A percentile compares a stretch with the other conserved stretches of the same genome.
Conservation (phyloP, 2,329 filamentous ascomycete species). For the Tolypocladium tropicale region DNA sequence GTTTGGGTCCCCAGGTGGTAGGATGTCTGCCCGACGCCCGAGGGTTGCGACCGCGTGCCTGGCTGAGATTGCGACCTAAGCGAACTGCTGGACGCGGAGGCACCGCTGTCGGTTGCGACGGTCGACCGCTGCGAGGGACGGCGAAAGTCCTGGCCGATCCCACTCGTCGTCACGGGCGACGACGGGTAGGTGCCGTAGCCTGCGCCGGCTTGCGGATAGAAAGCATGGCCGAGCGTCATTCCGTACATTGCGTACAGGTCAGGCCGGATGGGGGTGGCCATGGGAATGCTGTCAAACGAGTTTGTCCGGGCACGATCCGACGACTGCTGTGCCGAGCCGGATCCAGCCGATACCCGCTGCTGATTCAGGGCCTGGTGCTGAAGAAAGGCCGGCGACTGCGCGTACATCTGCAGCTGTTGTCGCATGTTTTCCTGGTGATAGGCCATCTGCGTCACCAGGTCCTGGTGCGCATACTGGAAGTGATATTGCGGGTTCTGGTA, state of each 20-base stretch:
- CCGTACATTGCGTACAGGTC: constrained; percentile 45
- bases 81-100: constrained; percentile 39
- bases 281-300: constrained; percentile 51
- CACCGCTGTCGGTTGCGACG: constrained; percentile 36
- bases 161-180: constrained; percentile 38
- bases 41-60: constrained; percentile 35
- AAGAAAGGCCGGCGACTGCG: constrained; percentile 21
- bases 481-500: constrained; percentile 33
- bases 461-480: constrained; percentile 29
- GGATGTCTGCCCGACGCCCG: constrained; percentile 14
- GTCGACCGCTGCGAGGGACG: constrained; percentile 46
- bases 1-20: constrained; percentile 20
- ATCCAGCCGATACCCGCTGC: constrained; percentile 16
- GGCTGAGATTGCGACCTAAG: constrained; percentile 58
- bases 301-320: constrained; percentile 47
- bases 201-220: constrained; percentile 32
- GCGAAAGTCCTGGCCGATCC: constrained; percentile 40
- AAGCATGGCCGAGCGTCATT: constrained; percentile 29
- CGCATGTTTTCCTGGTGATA: constrained; percentile 27
- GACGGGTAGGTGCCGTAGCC: constrained; percentile 45
- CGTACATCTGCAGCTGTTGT: constrained; percentile 23
- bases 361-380: constrained; percentile 24
- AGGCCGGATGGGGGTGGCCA: constrained; percentile 46
- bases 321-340: constrained; percentile 18
- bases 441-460: constrained; percentile 31